Evolutionary conservation across 768 basidiomycete species (phyloP), one percentile per base, ranked within the genome.

Genomic region (Podaxis rugospora): DNA sequence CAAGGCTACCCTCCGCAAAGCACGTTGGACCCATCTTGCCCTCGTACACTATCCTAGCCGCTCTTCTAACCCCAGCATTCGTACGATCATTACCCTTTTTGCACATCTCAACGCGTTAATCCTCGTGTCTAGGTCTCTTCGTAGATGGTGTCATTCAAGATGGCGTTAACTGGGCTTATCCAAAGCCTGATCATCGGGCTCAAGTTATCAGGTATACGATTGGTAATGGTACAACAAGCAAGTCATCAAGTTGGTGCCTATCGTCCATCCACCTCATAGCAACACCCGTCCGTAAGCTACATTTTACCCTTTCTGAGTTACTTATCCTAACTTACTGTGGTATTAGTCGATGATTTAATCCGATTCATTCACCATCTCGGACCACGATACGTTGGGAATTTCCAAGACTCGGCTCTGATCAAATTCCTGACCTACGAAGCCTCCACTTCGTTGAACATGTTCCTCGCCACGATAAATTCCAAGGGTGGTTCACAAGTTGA

Each of bases 361-460:
- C 82, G 89, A 14, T 80, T 94, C 49, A 80, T 92, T 37, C 88
- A 93, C 67, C 89, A 92, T 66, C 83, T 95, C 10, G 89, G 92
- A 3, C 92, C 92, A 7, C 83, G 87, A 47, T 94, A 94, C 62
- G 77, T 78, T 1, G 87, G 85, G 21, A 86, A 85, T 47, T 92
- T 93, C 70, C 92, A 92, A 68, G 89, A 92, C 51, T 80, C 78
- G 7, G 69, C 81, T 2, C 79, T 93, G 37, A 76, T 85, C 64
- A 86, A 83, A 49, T 93, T 93, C 69, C 74, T 94, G 51, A 95
- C 92, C 0, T 95, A 94, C 70, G 89, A 92, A 65, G 89, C 90
- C 0, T 84, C 88, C 4, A 92, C 92, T 0, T 91, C 91, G 0
- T 78, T 94, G 56, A 93, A 90, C 68, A 90, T 94, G 78, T 85